phyloP scores from a whole-genome alignment of 176 grass and related monocot genomes.

The Eragrostis nindensis region DNA sequence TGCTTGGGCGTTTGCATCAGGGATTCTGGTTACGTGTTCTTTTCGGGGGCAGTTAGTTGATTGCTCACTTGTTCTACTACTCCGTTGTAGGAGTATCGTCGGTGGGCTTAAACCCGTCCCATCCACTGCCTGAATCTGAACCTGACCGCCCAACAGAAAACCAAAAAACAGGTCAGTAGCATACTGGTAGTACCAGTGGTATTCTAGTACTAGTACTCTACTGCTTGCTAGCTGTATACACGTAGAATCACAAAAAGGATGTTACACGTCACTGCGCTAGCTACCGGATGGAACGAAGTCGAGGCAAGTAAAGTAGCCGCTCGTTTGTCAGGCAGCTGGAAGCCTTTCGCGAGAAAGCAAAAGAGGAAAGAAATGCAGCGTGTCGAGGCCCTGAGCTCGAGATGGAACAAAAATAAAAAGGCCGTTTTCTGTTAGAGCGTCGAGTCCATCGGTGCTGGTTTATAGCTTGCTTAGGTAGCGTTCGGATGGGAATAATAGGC shows the following conservation, averaged over 20 bases:
- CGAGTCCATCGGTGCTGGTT: neutral
- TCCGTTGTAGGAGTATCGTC: neutral
- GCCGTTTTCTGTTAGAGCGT: slow-evolving; percentile 40
- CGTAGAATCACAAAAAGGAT: neutral
- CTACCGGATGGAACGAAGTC: neutral
- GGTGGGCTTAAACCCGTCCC: neutral
- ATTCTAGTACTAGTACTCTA: neutral
- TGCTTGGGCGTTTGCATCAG: slow-evolving; percentile 23
- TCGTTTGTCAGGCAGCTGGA: neutral
- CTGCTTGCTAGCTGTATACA: neutral
- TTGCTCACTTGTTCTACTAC: neutral
- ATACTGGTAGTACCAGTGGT: neutral
- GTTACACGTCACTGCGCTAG: no score
- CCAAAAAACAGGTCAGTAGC: neutral
- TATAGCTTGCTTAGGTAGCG: no score
- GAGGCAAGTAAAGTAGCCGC: no score
- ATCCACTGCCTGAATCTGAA: neutral
- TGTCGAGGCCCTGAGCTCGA: neutral
- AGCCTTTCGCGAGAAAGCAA: neutral
- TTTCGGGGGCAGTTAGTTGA: slow-evolving; percentile 45
- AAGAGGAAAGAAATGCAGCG: neutral
- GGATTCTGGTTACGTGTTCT: slow-evolving; percentile 37
- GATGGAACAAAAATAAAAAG: neutral
- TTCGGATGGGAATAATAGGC: no score
- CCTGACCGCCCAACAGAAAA: slow-evolving; percentile 15